Percentiles rank a stretch among this genome's conserved stretches.
Evolutionary conservation across 2,329 filamentous ascomycete genomes (phyloP).

Genomic region (Penicillium freii): DNA sequence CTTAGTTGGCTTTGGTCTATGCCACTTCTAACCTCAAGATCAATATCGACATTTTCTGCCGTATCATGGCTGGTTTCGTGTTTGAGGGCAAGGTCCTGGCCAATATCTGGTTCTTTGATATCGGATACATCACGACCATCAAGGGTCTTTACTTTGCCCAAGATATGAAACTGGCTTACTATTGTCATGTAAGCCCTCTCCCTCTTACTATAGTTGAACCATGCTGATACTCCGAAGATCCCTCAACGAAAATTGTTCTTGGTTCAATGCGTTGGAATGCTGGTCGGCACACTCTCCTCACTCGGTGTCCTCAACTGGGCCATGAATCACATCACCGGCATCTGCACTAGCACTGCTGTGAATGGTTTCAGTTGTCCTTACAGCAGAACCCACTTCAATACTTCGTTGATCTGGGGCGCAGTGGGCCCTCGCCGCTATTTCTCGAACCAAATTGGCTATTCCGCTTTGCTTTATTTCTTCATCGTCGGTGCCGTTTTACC

Average conservation of each 20-base stretch:
- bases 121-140: slow-evolving; percentile 29
- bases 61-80: slow-evolving; percentile 31
- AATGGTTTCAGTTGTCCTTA: slow-evolving; percentile 58
- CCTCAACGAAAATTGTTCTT: slow-evolving; percentile 49
- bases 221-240: slow-evolving; percentile 32
- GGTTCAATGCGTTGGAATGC: slow-evolving; percentile 49
- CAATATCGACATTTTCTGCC: slow-evolving; percentile 31
- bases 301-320: slow-evolving; percentile 48
- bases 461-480: slow-evolving; percentile 65
- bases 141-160: slow-evolving; percentile 29
- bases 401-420: slow-evolving; percentile 67
- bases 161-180: slow-evolving; percentile 31
- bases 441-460: slow-evolving; percentile 58
- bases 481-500: slow-evolving; percentile 62
- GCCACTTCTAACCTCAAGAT: slow-evolving; percentile 29
- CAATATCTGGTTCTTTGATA: slow-evolving; percentile 32
- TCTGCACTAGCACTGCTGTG: slow-evolving; percentile 55
- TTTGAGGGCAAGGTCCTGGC: slow-evolving; percentile 34
- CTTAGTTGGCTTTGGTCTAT: slow-evolving; percentile 26
- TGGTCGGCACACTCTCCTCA: slow-evolving; percentile 47
- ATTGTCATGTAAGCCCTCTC: slow-evolving; percentile 19
- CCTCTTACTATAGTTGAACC: background rate
- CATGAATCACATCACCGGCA: slow-evolving; percentile 42
- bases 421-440: slow-evolving; percentile 68
- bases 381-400: slow-evolving; percentile 61